Conservation (phyloP, 441 rosid genomes). For the Syzygium syzygioides region DNA sequence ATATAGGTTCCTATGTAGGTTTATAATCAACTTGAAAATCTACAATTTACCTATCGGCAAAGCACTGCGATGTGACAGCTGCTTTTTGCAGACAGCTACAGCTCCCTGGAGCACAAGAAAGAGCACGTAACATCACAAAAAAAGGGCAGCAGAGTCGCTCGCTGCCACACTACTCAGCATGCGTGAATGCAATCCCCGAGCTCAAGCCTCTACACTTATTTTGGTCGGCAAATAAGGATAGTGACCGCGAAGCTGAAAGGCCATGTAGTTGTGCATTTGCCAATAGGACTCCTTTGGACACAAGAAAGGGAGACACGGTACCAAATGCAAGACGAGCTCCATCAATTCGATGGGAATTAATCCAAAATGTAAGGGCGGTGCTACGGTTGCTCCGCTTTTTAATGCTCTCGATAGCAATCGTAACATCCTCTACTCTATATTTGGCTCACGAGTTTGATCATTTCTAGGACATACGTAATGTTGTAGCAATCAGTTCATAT, state of each 20-base stretch:
- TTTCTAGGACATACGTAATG: not conserved
- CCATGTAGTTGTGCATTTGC: not conserved
- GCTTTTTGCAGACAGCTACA: not conserved
- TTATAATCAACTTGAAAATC: too few species aligned
- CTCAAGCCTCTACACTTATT: not conserved
- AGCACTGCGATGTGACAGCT: not conserved
- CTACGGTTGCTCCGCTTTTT: not conserved
- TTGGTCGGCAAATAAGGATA: not conserved
- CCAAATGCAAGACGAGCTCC: not conserved
- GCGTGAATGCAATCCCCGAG: not conserved
- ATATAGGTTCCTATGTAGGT: too few species aligned
- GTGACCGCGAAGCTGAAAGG: not conserved
- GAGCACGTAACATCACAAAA: not conserved
- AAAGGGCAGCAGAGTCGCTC: too few species aligned
- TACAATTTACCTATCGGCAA: too few species aligned
- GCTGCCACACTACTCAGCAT: not conserved
- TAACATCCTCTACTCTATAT: not conserved
- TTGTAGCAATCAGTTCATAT: not conserved
- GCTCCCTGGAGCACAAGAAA: not conserved
- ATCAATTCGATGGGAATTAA: not conserved
- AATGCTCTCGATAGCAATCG: not conserved
- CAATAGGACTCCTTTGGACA: not conserved
- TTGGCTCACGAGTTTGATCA: not conserved
- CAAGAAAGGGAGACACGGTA: not conserved
- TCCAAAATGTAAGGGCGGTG: not conserved